These are phyloP conservation scores for Fusarium brachygibbosum DNA, from an alignment of 2,329 filamentous ascomycete species.

Conservation along the genomic window DNA sequence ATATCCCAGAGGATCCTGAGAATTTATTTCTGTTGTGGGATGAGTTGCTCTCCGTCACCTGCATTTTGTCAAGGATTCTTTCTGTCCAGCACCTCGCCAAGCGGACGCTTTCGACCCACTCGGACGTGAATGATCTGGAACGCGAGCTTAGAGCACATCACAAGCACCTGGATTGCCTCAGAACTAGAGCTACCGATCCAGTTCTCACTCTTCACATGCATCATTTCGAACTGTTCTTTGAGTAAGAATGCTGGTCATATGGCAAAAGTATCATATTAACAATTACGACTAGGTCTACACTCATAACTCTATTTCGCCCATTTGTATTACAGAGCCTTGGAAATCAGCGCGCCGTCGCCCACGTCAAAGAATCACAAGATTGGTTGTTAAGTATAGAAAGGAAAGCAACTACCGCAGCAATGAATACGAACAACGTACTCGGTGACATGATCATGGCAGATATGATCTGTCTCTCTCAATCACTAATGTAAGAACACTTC, in stretches of 20 bases:
- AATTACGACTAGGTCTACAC: not conserved
- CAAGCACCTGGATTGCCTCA: not conserved
- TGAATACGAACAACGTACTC: not conserved
- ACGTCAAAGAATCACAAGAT: not conserved
- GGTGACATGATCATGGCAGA: not conserved
- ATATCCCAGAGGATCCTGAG: not conserved
- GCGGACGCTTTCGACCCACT: not conserved
- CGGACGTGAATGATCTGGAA: not conserved
- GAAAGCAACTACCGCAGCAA: not conserved
- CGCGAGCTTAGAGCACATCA: not conserved
- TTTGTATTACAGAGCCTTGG: not conserved
- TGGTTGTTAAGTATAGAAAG: not conserved
- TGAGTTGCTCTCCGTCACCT: not conserved
- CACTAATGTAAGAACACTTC: not conserved
- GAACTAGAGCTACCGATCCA: not conserved
- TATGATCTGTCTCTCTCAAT: not conserved
- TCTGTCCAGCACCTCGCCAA: not conserved
- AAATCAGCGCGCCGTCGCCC: not conserved
- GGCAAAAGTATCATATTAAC: not conserved
- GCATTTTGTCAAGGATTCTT: not conserved
- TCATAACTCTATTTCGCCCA: not conserved
- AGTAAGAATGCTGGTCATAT: not conserved
- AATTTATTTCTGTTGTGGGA: not conserved
- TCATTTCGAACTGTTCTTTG: not conserved
- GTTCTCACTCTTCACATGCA: not conserved